These are phyloP conservation scores for Botryotinia calthae DNA, from an alignment of 2,329 filamentous ascomycete genomes.

Conservation along the genomic window DNA sequence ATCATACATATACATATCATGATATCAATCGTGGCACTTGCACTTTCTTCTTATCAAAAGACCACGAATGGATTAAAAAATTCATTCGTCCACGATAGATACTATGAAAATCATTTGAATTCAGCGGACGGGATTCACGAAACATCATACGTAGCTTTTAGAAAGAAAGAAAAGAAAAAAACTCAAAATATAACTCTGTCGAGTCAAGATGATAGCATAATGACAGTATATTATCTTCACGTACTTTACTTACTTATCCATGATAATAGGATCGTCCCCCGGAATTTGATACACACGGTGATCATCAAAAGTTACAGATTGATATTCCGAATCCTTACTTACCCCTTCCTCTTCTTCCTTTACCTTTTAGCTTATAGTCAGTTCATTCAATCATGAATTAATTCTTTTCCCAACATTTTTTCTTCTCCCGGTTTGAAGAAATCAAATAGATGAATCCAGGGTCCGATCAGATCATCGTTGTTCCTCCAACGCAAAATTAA, in stretches of 20 bases:
- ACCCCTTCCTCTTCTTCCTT: not conserved
- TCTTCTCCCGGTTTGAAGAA: not conserved
- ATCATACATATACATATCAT: not conserved
- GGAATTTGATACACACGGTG: not conserved
- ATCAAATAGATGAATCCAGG: not conserved
- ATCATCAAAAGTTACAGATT: not conserved
- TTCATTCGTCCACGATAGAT: not conserved
- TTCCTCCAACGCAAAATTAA: constrained; percentile 16
- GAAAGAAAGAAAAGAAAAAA: not conserved
- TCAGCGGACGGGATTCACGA: not conserved
- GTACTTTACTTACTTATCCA: not conserved
- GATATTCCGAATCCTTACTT: not conserved
- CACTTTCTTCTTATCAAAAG: constrained; percentile 1
- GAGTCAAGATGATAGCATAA: not conserved
- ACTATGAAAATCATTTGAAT: not conserved
- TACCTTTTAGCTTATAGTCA: not conserved
- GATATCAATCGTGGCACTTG: not conserved
- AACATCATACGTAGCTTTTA: not conserved
- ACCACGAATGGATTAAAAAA: not conserved
- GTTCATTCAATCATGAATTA: not conserved
- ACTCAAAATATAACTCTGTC: not conserved
- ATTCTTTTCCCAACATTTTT: not conserved
- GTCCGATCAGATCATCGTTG: not conserved
- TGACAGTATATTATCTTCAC: not conserved
- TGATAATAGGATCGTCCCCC: not conserved